Base-by-base conservation (phyloP, 169 alveolate genomes). In the Plasmodium yoelii region DNA sequence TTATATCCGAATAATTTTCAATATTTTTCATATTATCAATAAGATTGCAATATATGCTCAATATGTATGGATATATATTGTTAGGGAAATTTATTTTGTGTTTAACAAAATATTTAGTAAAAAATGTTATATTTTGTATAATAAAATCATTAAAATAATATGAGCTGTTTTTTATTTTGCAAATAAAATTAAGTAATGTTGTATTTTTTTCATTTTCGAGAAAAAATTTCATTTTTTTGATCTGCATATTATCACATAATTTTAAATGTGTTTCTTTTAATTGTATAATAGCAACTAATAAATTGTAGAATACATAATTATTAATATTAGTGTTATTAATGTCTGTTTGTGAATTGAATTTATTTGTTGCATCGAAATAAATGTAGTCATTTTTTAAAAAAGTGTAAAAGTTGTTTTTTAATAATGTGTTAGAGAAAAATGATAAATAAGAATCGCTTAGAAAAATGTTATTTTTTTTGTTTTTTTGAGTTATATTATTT, bases 61-160 rank as follows among this genome's bases (percentile, higher is more conserved):
- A 19, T 22, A 86, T 69, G 60, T 86, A 59, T 8, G 71, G 34
- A 26, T 86, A 55, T 12, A 59, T 51, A 47, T 68, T 44, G 6
- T 15, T 47, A 12, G 91, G 42, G 13, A 86, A 44, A 24, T 24
- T 19, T 22, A 24, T 57, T 70, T 65, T 86, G 26, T 59, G 18
- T 86, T 86, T 86, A 2, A 86, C 49, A n/a, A 86, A 69, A 57
- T 70, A 34, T 47, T 72, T 42, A 18, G 87, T 70, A 15, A 86
- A 59, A 39, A 69, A 86, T 8, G 39, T 34, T 13, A 69, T 42
- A 86, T 71, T 86, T 15, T 69, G 69, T 26, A 59, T 7, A 19
- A 86, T 59, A 60, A 86, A 86, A 15, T 86, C 68, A 53, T 86
- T 71, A 46, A 86, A 10, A 51, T 86, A 49, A 13, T 56, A 51